Evolutionary conservation across 2,329 filamentous ascomycete genomes (phyloP), one percentile per base, ranked within the genome.

Genomic region (Emericellopsis atlantica): DNA sequence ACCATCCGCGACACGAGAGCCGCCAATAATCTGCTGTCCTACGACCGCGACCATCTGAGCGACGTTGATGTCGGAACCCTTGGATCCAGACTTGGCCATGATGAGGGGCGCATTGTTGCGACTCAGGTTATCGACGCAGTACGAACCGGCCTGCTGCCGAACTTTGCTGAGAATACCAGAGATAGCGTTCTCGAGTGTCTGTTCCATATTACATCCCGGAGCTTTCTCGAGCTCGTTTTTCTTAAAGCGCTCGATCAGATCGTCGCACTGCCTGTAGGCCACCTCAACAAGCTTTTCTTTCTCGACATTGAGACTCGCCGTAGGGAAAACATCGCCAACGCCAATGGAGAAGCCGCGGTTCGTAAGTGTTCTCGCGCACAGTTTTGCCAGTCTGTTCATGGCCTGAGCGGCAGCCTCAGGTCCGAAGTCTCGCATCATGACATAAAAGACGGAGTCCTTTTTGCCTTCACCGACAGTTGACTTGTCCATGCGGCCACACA

Each of bases 401-500:
- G 85, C 87, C 43, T 79, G 76, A 1, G 90, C 88, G 7, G 92
- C 88, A 43, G 85, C 81, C 41, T 94, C 84, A 2, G 89, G 85
- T 1, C 92, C 92, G 52, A 84, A 98, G 65, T 98, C 92, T 67
- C 92, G 77, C 51, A 96, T 76, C 55, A 98, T 90, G 43, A 96
- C 84, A 54, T 95, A 98, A 56, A 96, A 98, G 16, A 98, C 81
- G 0, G 89, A 95, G 57, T 95, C 90, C 57, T 98, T 98, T 68
- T 96, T 96, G 51, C 92, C 92, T 6, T 86, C 80, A 50, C 92
- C 92, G n/a, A 98, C 86, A 0, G 89, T 96, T 1, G 86, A 84
- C 63, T 98, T 98, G 67, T 98, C 92, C 88, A 96, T 95, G 44
- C 82, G 76, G 45, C 92, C 92, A 55, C 90, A 96, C 85, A 98